phyloP scores from a whole-genome alignment of 2,329 filamentous ascomycete genomes.

The Byssoonygena ceratinophila region DNA sequence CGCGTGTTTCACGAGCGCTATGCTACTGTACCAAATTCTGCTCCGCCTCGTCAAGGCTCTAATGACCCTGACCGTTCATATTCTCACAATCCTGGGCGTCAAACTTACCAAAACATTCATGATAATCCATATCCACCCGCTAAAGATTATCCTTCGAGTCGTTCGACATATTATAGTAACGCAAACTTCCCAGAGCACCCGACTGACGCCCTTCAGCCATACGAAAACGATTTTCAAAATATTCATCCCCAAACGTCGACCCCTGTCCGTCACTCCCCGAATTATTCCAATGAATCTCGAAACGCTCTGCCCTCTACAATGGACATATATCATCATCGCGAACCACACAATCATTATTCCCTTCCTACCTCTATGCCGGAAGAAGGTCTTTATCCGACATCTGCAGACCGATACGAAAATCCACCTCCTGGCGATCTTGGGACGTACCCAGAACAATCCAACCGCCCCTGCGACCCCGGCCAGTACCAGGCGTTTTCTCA shows the following conservation, averaged over 20 bases:
- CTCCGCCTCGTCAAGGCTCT: slow-evolving; percentile 9
- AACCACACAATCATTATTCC: background rate
- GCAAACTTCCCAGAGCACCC: slow-evolving; percentile 8
- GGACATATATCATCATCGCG: background rate
- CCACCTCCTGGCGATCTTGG: background rate
- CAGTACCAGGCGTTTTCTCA: slow-evolving; percentile 7
- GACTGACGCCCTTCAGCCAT: slow-evolving; percentile 17
- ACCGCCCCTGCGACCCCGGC: background rate
- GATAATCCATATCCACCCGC: background rate
- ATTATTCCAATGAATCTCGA: background rate
- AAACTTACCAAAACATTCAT: background rate
- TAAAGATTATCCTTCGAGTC: slow-evolving; percentile 8
- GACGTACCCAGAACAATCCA: background rate
- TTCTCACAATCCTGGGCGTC: background rate
- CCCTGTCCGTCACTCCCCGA: slow-evolving; percentile 11
- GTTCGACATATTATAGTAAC: background rate
- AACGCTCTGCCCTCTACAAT: background rate
- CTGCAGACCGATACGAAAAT: slow-evolving; percentile 3
- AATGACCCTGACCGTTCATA: background rate
- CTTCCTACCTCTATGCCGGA: background rate
- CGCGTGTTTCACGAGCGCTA: slow-evolving; percentile 8
- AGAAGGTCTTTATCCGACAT: slow-evolving; percentile 1
- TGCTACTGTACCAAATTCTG: background rate
- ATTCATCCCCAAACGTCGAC: background rate
- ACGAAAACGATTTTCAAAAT: slow-evolving; percentile 10